Evolutionary conservation across 306 rosid species (phyloP), one percentile per base, ranked within the genome.

Genomic region (Arachis stenosperma): DNA sequence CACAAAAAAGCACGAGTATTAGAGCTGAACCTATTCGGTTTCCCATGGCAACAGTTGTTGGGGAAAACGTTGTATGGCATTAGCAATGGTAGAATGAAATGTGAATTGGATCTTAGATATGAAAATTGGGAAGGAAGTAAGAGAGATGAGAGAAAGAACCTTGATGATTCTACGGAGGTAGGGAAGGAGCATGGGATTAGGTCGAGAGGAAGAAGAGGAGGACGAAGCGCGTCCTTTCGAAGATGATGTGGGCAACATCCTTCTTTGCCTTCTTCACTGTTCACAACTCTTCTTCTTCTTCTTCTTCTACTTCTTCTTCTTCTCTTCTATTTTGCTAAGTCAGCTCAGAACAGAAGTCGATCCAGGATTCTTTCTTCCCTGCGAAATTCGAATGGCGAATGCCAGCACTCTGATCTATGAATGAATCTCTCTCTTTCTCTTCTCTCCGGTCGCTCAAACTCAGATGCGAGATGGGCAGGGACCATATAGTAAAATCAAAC

Each of bases 151-250:
- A 8, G 3, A 52, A 27, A 67, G 82, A 48, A 95, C 99, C 99
- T 95, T 95, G 88, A 95, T 83, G 57, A 95, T 91, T 69, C 98
- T 81, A 10, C 99, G 93, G 74, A 95, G 90, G 77, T 95, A 95
- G 67, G 89, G 99, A 79, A 87, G 81, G 83, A 83, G 67, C 87
- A 86, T 86, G 64, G 97, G 90, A 65, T 95, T 90, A 78, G 96
- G 84, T 75, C 96, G 89, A 61, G 96, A 86, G 30, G 98, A 56
- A 37, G 96, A 92, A 76, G 97, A 85, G 82, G 83, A 76, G 5
- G 98, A 84, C 69, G 92, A 88, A 41, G 96, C 70, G 65, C 97
- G 96, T 75, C 89, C 96, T 87, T 81, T 95, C 54, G 97, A 85
- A 47, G 82, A 80, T 47, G 96, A 80, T 47, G 96, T 95, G 39